Conservation (phyloP, 1,139 yeast genomes). For the Dujonia santamariae region DNA sequence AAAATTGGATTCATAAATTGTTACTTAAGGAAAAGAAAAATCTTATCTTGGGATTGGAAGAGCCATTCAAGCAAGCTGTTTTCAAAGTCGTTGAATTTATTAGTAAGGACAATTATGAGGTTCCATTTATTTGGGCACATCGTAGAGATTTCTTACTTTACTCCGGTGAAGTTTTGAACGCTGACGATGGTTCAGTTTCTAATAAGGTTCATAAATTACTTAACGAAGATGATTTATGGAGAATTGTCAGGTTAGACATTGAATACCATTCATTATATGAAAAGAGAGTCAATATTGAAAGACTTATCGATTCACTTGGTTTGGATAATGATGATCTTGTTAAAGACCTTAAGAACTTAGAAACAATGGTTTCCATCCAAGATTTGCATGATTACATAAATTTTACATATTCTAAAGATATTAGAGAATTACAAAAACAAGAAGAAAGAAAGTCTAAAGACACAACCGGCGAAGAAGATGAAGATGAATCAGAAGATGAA, state of each 20-base stretch:
- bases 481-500: constrained; percentile 13
- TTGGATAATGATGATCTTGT: constrained; percentile 64
- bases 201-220: constrained; percentile 52
- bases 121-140: constrained; percentile 95
- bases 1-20: constrained; percentile 71
- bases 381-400: constrained; percentile 83
- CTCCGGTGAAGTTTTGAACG: constrained; percentile 51
- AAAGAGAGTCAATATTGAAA: constrained; percentile 64
- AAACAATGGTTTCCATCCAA: constrained; percentile 75
- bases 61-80: constrained; percentile 69
- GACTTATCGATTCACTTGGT: constrained; percentile 53
- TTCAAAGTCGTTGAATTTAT: constrained; percentile 76
- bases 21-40: constrained; percentile 50
- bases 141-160: constrained; percentile 81
- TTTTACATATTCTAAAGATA: constrained; percentile 74
- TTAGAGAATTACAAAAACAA: constrained; percentile 42
- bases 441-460: constrained; percentile 10
- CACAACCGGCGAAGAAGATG: constrained; percentile 12
- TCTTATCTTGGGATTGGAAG: constrained; percentile 39
- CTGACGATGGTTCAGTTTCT: constrained; percentile 19
- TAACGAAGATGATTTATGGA: constrained; percentile 89
- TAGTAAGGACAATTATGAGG: constrained; percentile 77
- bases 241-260: constrained; percentile 79
- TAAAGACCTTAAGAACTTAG: constrained; percentile 56
- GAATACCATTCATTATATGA: constrained; percentile 85